phyloP scores from a whole-genome alignment of 192 early-diverging fungal genomes.

The Backusella macrospora region DNA sequence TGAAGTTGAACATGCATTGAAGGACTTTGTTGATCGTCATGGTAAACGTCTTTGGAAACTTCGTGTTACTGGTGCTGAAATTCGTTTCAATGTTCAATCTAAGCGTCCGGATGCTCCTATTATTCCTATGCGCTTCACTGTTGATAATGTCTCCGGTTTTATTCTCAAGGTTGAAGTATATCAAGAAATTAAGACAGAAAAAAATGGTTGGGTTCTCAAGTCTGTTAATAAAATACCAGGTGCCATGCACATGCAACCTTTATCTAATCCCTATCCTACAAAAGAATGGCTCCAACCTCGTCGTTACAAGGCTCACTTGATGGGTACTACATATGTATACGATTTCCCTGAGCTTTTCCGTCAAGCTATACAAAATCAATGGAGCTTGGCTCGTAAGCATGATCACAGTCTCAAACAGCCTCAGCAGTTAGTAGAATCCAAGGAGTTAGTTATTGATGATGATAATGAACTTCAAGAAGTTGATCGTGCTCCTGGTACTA shows the following conservation, averaged over 20 bases:
- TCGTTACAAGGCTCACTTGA: slow-evolving; percentile 94
- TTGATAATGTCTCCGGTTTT: slow-evolving; percentile 90
- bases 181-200: slow-evolving; percentile 84
- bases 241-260: slow-evolving; percentile 80
- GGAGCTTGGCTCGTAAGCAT: slow-evolving; percentile 53
- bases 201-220: slow-evolving; percentile 83
- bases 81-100: slow-evolving; percentile 89
- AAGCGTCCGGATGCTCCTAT: slow-evolving; percentile 53
- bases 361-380: slow-evolving; percentile 79
- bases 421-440: slow-evolving; percentile 66
- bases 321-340: slow-evolving; percentile 98
- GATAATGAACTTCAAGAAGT: slow-evolving; percentile 71
- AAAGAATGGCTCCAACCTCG: slow-evolving; percentile 97
- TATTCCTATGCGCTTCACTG: slow-evolving; percentile 85
- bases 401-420: slow-evolving; percentile 56
- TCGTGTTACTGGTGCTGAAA: slow-evolving; percentile 91
- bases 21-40: slow-evolving; percentile 89
- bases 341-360: slow-evolving; percentile 98
- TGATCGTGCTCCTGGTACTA: slow-evolving; percentile 80
- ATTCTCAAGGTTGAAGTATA: slow-evolving; percentile 93
- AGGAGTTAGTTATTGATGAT: slow-evolving; percentile 90
- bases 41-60: slow-evolving; percentile 92
- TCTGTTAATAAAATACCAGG: slow-evolving; percentile 81
- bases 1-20: slow-evolving; percentile 83
- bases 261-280: slow-evolving; percentile 83